phyloP scores from a whole-genome alignment of 192 early-diverging fungal genomes.

The Lunasporangiospora selenospora region DNA sequence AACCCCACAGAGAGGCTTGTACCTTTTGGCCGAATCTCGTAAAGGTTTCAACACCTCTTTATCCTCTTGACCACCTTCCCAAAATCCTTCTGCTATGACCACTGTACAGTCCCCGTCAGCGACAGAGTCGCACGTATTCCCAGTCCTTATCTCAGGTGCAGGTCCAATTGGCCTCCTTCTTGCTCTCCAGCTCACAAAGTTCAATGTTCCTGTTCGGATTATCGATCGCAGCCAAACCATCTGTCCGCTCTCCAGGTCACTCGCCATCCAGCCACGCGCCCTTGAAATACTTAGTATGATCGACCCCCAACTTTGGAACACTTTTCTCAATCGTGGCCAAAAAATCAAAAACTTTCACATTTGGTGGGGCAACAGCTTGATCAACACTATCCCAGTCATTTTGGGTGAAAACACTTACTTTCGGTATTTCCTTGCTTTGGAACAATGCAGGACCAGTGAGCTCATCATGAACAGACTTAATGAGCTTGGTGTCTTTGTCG shows the following conservation, averaged over 20 bases:
- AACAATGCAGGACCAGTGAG: slow-evolving; percentile 12
- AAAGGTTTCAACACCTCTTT: no score
- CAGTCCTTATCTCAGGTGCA: slow-evolving; percentile 40
- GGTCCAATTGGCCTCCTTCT: slow-evolving; percentile 39
- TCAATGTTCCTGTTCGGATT: slow-evolving; percentile 21
- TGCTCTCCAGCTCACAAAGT: slow-evolving; percentile 25
- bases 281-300: slow-evolving; percentile 29
- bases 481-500: slow-evolving; percentile 25
- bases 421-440: slow-evolving; percentile 10
- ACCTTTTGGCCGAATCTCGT: no score
- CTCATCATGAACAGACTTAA: slow-evolving; percentile 15
- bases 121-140: not conserved
- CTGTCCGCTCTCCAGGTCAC: slow-evolving; percentile 12
- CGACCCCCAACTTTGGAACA: slow-evolving; percentile 5
- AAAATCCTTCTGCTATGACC: no score
- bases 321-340: not conserved
- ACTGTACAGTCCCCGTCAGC: not conserved
- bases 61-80: no score
- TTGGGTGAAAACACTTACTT: slow-evolving; percentile 8
- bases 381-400: not conserved
- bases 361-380: not conserved
- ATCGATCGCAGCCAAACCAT: slow-evolving; percentile 27
- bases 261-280: slow-evolving; percentile 24
- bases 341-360: not conserved
- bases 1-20: no score